Percentiles rank a stretch among this genome's conserved stretches.
phyloP scores from a whole-genome alignment of 2,329 filamentous ascomycete species.

The Dactylella cylindrospora region DNA sequence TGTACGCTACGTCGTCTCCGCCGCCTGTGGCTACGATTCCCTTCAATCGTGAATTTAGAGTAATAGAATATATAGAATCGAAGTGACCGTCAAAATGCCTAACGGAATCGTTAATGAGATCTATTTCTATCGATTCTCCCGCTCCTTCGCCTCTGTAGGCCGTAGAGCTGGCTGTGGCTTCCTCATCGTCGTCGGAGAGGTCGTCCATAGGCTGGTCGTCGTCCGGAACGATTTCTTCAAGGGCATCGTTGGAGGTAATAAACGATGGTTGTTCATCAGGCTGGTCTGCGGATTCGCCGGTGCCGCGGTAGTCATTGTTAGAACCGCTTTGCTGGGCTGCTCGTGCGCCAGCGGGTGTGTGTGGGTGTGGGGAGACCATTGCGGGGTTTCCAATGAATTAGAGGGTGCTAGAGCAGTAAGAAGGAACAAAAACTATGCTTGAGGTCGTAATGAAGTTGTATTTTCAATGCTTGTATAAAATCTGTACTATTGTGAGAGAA shows the following conservation, averaged over 20 bases:
- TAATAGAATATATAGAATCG: constrained; percentile 92
- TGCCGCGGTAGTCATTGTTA: constrained; percentile 23
- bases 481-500: too few relatives aligned
- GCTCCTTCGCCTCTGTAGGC: constrained; percentile 30
- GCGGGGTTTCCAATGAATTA: background rate
- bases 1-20: constrained; percentile 79
- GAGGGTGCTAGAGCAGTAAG: background rate
- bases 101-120: constrained; percentile 84
- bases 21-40: constrained; percentile 81
- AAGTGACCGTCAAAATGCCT: constrained; percentile 89
- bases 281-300: constrained; percentile 20
- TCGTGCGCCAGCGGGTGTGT: constrained; percentile 25
- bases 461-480: constrained; percentile 4
- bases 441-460: background rate
- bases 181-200: constrained; percentile 64
- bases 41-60: constrained; percentile 78
- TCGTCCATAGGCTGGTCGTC: constrained; percentile 81
- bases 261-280: constrained; percentile 69
- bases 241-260: constrained; percentile 74
- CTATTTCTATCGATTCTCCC: constrained; percentile 67
- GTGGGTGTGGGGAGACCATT: constrained; percentile 39
- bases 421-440: background rate
- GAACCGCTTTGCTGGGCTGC: constrained; percentile 29
- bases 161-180: constrained; percentile 55
- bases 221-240: constrained; percentile 70